A percentile compares a stretch with the other conserved stretches of the same genome.
Conservation (phyloP, 768 basidiomycete species). For the Hericium rajendrae region DNA sequence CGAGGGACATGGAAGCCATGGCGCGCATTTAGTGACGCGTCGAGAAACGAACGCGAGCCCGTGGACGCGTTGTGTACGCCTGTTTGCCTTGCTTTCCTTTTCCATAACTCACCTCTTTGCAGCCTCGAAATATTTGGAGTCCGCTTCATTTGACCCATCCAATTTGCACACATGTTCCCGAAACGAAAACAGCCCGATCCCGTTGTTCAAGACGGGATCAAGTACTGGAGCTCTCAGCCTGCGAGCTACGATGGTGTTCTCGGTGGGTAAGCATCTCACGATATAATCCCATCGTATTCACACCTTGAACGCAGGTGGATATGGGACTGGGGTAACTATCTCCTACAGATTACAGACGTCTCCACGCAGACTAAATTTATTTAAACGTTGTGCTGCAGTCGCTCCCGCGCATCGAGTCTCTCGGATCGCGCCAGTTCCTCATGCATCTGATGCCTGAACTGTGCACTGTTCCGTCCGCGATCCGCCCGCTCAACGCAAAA, state of each 20-base stretch:
- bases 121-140: neutral
- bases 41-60: neutral
- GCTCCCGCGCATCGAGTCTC: conserved; percentile 81
- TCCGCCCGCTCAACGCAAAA: conserved; percentile 37
- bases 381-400: conserved; percentile 38
- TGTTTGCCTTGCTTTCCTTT: conserved; percentile 7
- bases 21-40: conserved; percentile 1
- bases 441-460: conserved; percentile 75
- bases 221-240: conserved; percentile 79
- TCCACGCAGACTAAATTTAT: neutral
- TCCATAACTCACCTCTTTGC: conserved; percentile 4
- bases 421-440: conserved; percentile 84
- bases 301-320: conserved; percentile 29
- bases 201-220: conserved; percentile 64
- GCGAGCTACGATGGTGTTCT: conserved; percentile 84
- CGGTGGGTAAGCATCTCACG: conserved; percentile 31
- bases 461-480: conserved; percentile 63
- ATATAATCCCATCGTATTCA: neutral
- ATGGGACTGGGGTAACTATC: conserved; percentile 41
- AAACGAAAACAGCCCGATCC: conserved; percentile 26
- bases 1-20: conserved; percentile 28
- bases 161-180: neutral
- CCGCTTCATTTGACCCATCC: too few species aligned
- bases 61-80: conserved; percentile 15
- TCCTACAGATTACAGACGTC: conserved; percentile 4